Evolutionary conservation across 139 green algal genomes (phyloP).

Genomic region (Chlamydomonas sp.): DNA sequence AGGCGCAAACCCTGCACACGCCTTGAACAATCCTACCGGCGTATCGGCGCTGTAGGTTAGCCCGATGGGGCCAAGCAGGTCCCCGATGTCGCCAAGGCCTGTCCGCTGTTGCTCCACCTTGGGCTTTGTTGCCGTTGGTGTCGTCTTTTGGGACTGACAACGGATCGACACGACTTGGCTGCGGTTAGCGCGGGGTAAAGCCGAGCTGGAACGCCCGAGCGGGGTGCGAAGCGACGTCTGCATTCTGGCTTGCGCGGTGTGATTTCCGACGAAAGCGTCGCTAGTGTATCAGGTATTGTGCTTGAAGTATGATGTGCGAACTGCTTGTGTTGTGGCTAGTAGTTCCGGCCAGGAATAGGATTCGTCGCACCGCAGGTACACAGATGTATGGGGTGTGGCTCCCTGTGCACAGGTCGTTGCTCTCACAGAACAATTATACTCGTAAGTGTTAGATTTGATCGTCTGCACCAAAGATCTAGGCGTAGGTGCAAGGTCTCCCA

Average conservation of each 20-base stretch:
- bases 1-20: no score
- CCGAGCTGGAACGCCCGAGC: not conserved
- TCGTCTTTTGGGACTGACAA: constrained; percentile 20
- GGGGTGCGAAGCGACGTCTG: not conserved
- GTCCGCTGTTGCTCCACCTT: not conserved
- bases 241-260: not conserved
- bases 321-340: no score
- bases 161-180: not conserved
- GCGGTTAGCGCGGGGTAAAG: not conserved
- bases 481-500: no score
- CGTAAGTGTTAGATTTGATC: no score
- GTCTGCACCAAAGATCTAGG: no score
- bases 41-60: constrained; percentile 54
- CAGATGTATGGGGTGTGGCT: no score
- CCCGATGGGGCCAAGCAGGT: constrained; percentile 78
- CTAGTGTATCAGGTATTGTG: no score
- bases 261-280: not conserved
- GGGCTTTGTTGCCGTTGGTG: not conserved
- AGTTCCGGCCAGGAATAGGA: no score
- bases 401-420: no score
- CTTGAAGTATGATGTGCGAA: no score
- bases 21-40: constrained; percentile 4
- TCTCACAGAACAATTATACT: no score
- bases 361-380: no score
- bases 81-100: constrained; percentile 51